Conservation (phyloP, 2,329 filamentous ascomycete genomes). For the Claviceps monticola region DNA sequence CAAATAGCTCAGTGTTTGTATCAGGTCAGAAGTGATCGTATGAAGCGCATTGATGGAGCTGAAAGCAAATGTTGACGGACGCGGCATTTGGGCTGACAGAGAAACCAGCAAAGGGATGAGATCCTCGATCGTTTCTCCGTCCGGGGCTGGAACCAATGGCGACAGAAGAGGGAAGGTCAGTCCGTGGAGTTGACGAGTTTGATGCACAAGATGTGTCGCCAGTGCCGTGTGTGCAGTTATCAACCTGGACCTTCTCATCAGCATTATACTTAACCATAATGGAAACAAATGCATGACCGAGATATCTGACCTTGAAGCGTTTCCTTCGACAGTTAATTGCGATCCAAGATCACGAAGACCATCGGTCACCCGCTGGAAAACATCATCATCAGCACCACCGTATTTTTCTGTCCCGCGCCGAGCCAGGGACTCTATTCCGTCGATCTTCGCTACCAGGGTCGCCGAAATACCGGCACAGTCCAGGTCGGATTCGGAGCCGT, state of each 20-base stretch:
- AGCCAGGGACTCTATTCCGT: slow-evolving; percentile 57
- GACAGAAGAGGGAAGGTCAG: slow-evolving; percentile 58
- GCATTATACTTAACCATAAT: background rate
- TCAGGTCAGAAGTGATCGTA: slow-evolving; percentile 55
- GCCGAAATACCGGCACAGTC: slow-evolving; percentile 55
- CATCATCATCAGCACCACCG: slow-evolving; percentile 48
- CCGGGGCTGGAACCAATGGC: slow-evolving; percentile 49
- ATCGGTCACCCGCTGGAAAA: slow-evolving; percentile 55
- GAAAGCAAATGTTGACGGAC: slow-evolving; percentile 46
- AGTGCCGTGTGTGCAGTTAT: slow-evolving; percentile 64
- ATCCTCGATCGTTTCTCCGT: slow-evolving; percentile 51
- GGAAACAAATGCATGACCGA: background rate
- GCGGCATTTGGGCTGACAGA: slow-evolving; percentile 53
- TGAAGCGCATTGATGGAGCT: slow-evolving; percentile 56
- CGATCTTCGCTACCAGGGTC: slow-evolving; percentile 54
- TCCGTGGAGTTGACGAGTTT: slow-evolving; percentile 62
- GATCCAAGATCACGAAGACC: slow-evolving; percentile 59
- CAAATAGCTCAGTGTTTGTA: slow-evolving; percentile 70
- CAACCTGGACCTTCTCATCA: slow-evolving; percentile 33
- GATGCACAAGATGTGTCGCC: slow-evolving; percentile 60
- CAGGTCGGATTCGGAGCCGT: slow-evolving; percentile 57
- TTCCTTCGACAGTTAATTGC: slow-evolving; percentile 58
- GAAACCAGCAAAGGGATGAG: slow-evolving; percentile 54
- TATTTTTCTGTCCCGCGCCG: slow-evolving; percentile 52
- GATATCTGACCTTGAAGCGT: slow-evolving; percentile 49